Evolutionary conservation across 768 basidiomycete genomes (phyloP), one percentile per base, ranked within the genome.

Genomic region (Psilocybe azurescens): DNA sequence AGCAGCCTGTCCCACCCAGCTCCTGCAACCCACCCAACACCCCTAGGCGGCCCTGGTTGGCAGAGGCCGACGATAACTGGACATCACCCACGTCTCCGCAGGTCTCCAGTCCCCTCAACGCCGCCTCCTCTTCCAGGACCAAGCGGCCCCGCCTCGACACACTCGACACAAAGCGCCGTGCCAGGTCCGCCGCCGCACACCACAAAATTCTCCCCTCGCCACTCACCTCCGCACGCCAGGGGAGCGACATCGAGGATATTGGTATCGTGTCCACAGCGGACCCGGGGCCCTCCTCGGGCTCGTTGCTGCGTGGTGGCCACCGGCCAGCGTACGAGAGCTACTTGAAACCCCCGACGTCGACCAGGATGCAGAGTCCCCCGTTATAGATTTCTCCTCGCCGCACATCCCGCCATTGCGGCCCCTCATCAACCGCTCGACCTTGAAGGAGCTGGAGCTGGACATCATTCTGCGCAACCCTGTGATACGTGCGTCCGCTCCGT

Each of bases 391-490:
- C 60, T 76, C 71, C 65, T 75, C 82, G 1, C 79, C 85, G 3
- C 84, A 88, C 64, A 85, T 93, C 62, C 93, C 92, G 6, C 79
- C 90, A 38, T 76, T 84, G 47, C 80, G 82, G 33, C 94, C 95
- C 0, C 84, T 90, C 47, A 92, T 97, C 72, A 95, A 93, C 69
- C 83, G 91, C 41, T 86, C 88, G 48, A 94, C 93, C 1, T 81
- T 97, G 67, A 88, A 87, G 69, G 93, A 95, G 71, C 81, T 97
- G 54, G 94, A 97, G 73, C 79, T 97, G 18, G 86, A 89, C 60
- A 86, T 89, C 56, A 95, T 97, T 68, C 81, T 97, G 59, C 86
- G 91, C 52, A 95, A 95, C 74, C 93, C 94, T 24, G 94, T 95
- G 72, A 89, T 97, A 61, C 91, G 95, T 93, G 77, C 78, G 89